Conservation (phyloP, 2,329 filamentous ascomycete species). For the Sphaceloma murrayae region DNA sequence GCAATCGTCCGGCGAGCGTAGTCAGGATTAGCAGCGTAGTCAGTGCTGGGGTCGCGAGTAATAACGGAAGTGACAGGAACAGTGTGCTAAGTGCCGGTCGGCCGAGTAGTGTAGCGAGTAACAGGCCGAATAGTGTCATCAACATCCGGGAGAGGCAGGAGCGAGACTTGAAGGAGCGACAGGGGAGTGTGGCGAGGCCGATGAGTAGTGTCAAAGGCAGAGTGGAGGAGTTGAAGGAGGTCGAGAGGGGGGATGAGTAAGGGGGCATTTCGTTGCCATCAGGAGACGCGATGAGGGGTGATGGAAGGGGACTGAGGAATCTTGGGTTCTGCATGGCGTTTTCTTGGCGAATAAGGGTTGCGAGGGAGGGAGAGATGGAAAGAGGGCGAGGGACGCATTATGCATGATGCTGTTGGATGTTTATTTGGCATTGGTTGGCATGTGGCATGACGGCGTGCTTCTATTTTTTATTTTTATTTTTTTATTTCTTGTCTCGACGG, state of each 20-base stretch:
- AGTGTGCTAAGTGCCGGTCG: slow-evolving; percentile 6
- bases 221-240: slow-evolving; percentile 8
- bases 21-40: background rate
- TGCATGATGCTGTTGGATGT: too few species aligned
- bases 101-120: slow-evolving; percentile 6
- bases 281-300: too few species aligned
- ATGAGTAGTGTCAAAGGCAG: slow-evolving; percentile 2
- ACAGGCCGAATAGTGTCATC: slow-evolving; percentile 10
- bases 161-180: background rate
- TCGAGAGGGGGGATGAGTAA: slow-evolving; percentile 36
- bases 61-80: background rate
- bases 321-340: too few species aligned
- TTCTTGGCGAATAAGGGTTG: too few species aligned
- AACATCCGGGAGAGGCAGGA: slow-evolving; percentile 10
- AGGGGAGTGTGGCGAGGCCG: slow-evolving; percentile 5
- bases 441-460: too few species aligned
- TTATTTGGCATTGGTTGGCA: too few species aligned
- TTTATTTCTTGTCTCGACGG: too few species aligned
- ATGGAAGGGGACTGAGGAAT: too few species aligned
- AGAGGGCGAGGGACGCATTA: too few species aligned
- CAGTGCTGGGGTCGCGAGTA: background rate
- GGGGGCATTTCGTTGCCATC: slow-evolving; percentile 31
- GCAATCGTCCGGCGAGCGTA: slow-evolving; percentile 4
- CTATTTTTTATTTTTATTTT: too few species aligned
- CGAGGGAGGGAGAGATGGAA: too few species aligned